Base-by-base conservation (phyloP, 1,139 yeast species). In the Hyphopichia pseudoburtonii region DNA sequence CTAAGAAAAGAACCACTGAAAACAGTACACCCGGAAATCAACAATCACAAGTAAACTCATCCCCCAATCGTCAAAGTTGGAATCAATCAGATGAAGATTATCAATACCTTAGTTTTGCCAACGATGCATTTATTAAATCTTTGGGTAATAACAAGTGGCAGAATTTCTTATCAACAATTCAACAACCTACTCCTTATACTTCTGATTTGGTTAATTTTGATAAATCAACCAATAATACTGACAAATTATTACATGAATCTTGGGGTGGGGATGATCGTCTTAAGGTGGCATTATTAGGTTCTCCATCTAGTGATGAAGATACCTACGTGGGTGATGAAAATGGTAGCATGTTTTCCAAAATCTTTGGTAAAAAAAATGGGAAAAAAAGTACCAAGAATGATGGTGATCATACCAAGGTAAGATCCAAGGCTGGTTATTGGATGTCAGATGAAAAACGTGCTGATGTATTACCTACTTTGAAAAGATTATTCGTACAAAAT, bases 191-290 rank as follows among this genome's bases (percentile, higher is more conserved):
- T 4, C 50, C 69, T 9, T 70, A 67, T 42, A 56, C 71, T 3
- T 45, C 51, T 17, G 71, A 62, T 31, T 43, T 50, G 24, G 42
- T 61, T 11, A 47, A 44, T 8, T 47, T 52, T 34, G 67, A 67
- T 33, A 50, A 48, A 22, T 48, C 49, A 23, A 46, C 48, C 24
- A 45, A 48, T 19, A 24, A 22, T 9, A 17, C 28, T 12, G 59
- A 52, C 11, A 52, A 56, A 44, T 50, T 56, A 33, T 48, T 66
- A 21, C 52, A 56, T 17, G 77, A 76, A 1, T 57, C 70, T 11
- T 85, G 92, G 92, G 82, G 82, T 26, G 94, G 92, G 21, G 87
- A 76, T 43, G 78, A 76, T 40, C 59, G 89, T 43, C 65, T 85
- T 42, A 71, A 75, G 39, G 66, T 64, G 29, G 78, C 82, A 14